Evolutionary conservation across 2,329 filamentous ascomycete genomes (phyloP), one percentile per base, ranked within the genome.

Genomic region (Curvularia lunata): DNA sequence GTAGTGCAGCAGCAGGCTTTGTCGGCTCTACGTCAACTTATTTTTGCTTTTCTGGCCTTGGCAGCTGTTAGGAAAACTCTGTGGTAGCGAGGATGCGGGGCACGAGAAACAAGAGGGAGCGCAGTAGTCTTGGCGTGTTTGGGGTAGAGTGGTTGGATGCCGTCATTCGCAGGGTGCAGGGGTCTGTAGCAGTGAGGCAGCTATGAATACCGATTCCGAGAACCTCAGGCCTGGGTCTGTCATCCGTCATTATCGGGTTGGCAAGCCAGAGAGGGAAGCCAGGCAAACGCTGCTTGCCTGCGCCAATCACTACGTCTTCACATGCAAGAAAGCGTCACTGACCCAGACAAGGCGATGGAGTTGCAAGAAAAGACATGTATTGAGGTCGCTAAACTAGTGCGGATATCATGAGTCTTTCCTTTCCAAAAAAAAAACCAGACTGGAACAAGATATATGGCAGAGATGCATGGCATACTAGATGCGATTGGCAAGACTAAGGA

Each of bases 401-500:
- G 30, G 50, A 46, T 46, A 46, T 52, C 50, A 37, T 52, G 6
- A 37, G 41, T 46, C 27, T 52, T 52, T 52, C 32, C 9, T 45
- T 19, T 52, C 28, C 49, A 25, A 43, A 30, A 30, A 5, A 30
- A 30, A 8, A 43, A 41, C 18, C 9, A 23, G 40, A 12, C 25
- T 23, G 16, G 21, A 10, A 16, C 40, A 23, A 42, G 38, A 41
- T 19, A 41, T 41, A 21, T 18, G 19, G 18, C 40, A 16, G 21
- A 42, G 10, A 46, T 46, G 42, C 50, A 58, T 56, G 59, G 59
- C 56, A 57, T 62, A 21, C 59, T 59, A 57, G 62, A 64, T 65
- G 62, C 58, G 37, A 43, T 38, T 61, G 64, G 56, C 58, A 56
- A 56, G 60, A 66, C 60, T 63, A 62, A 55, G 46, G 30, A 52